These are phyloP conservation scores for Pseudomassariella vexata DNA, from an alignment of 2,329 filamentous ascomycete species.

Conservation along the genomic window DNA sequence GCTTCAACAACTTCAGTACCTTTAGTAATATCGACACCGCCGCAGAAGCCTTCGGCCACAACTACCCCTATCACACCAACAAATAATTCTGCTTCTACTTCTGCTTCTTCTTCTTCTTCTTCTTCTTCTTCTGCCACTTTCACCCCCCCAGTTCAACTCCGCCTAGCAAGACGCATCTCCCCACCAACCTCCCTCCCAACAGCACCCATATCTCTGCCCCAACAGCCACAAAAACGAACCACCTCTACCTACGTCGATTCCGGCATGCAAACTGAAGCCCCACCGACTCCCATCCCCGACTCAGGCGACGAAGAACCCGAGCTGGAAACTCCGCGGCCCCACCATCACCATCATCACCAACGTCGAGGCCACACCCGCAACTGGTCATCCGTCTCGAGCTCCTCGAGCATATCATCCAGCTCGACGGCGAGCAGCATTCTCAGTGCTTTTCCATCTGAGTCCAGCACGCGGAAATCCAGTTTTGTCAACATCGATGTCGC, in stretches of 20 bases:
- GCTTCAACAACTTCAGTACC: too few species aligned
- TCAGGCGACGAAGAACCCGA: conserved; percentile 7
- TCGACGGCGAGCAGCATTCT: conserved; percentile 5
- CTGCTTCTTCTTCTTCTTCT: too few species aligned
- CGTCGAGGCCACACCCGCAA: conserved; percentile 8
- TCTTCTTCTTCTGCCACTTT: too few species aligned
- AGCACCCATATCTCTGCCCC: background rate
- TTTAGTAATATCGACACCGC: too few species aligned
- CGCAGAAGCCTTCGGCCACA: too few species aligned
- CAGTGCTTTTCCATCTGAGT: conserved; percentile 2
- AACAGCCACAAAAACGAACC: conserved; percentile 2
- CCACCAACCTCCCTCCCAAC: too few species aligned
- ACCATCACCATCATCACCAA: too few species aligned
- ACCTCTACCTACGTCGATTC: conserved; percentile 17
- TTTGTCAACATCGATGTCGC: conserved; percentile 8
- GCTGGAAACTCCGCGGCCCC: too few species aligned
- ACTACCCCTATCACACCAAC: background rate
- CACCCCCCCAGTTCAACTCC: too few species aligned
- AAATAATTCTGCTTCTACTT: too few species aligned
- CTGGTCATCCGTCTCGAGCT: conserved; percentile 10
- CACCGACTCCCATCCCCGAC: background rate
- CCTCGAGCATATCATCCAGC: conserved; percentile 12
- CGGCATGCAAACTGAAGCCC: conserved; percentile 19
- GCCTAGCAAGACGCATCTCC: too few species aligned
- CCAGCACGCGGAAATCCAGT: conserved; percentile 18